phyloP scores from a whole-genome alignment of 2,329 filamentous ascomycete species.

The Fusarium oligoseptatum region DNA sequence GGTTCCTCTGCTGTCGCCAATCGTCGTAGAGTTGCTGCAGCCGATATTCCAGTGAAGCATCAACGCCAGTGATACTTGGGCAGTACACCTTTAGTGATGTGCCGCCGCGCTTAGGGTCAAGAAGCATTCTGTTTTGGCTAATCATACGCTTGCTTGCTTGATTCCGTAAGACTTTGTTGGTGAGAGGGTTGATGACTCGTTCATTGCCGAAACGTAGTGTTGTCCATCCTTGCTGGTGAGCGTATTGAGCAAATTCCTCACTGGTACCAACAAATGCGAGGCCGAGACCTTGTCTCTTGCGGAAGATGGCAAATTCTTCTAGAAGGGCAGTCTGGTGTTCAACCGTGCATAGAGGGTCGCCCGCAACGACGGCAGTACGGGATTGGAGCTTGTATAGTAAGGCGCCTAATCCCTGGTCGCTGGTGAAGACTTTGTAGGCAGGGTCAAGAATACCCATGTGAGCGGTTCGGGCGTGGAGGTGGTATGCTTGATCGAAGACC shows the following conservation, averaged over 20 bases:
- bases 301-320: background rate
- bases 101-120: slow-evolving; percentile 4
- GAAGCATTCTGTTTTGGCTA: slow-evolving; percentile 14
- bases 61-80: background rate
- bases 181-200: slow-evolving; percentile 9
- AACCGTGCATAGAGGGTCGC: slow-evolving; percentile 7
- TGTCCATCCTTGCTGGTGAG: slow-evolving; percentile 5
- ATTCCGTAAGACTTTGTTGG: slow-evolving; percentile 9
- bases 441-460: slow-evolving; percentile 27
- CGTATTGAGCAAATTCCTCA: slow-evolving; percentile 8
- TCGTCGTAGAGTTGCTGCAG: slow-evolving; percentile 14
- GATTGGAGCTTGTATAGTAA: slow-evolving; percentile 16
- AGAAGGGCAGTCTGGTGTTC: background rate
- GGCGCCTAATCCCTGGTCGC: background rate
- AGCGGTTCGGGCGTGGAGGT: slow-evolving; percentile 10
- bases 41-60: background rate
- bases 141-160: slow-evolving; percentile 19
- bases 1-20: slow-evolving; percentile 14
- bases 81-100: background rate
- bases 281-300: background rate
- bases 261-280: slow-evolving; percentile 12
- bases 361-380: slow-evolving; percentile 1
- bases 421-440: slow-evolving; percentile 10
- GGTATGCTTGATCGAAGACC: slow-evolving; percentile 4
- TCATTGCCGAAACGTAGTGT: slow-evolving; percentile 17